Conservation (phyloP, 164 flowering plant genomes). For the Magnolia sinica region DNA sequence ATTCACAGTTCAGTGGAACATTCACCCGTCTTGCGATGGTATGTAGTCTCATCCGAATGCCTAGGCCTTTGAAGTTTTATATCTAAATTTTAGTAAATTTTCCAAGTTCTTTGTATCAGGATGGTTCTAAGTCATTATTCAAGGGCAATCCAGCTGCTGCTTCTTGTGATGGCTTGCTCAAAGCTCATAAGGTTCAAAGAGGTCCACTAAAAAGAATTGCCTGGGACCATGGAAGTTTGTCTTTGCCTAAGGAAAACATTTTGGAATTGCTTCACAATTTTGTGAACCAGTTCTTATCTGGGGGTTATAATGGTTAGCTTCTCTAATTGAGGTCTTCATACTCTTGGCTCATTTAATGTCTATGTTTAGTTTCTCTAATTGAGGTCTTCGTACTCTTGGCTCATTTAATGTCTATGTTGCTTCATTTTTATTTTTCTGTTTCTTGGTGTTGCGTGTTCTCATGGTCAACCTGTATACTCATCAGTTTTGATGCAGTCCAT, state of each 20-base stretch:
- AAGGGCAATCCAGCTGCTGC: conserved; percentile 63
- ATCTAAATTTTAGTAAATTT: background rate
- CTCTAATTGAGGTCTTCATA: background rate
- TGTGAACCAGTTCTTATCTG: conserved; percentile 73
- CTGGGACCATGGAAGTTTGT: conserved; percentile 53
- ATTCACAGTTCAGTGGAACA: conserved; percentile 78
- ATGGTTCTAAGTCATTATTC: conserved; percentile 77
- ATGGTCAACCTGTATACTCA: conserved; percentile 1
- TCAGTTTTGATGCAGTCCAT: conserved; percentile 87
- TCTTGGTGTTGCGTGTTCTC: conserved; percentile 10
- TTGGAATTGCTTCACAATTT: conserved; percentile 60
- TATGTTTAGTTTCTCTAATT: conserved; percentile 42
- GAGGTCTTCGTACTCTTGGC: background rate
- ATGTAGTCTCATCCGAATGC: conserved; percentile 9
- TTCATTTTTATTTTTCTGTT: background rate
- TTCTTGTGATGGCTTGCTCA: conserved; percentile 35
- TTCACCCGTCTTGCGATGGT: conserved; percentile 75
- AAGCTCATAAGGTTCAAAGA: conserved; percentile 44
- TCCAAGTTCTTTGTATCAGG: conserved; percentile 41
- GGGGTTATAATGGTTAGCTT: conserved; percentile 77
- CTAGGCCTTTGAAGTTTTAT: background rate
- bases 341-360: background rate
- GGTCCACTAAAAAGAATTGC: conserved; percentile 61
- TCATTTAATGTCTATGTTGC: background rate
- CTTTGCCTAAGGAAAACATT: conserved; percentile 47